Evolutionary conservation across 768 basidiomycete species (phyloP).

Genomic region (Brasilioporus rufonigricans): DNA sequence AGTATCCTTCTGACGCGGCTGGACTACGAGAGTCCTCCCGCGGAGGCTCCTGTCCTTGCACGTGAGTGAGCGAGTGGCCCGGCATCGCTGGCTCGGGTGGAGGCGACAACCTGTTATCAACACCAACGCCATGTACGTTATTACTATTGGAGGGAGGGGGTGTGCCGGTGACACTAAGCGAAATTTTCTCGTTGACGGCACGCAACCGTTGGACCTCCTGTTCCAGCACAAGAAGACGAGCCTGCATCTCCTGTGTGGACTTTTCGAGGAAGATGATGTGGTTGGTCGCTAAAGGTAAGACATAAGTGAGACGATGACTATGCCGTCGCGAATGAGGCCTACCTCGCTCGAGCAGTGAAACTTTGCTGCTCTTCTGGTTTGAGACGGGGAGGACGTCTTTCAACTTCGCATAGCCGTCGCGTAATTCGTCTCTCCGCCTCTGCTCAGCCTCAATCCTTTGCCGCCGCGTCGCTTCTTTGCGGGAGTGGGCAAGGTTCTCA

Average conservation of each 20-base stretch:
- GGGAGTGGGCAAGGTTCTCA: constrained; percentile 70
- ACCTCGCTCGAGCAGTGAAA: constrained; percentile 87
- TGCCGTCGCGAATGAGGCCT: constrained; percentile 22
- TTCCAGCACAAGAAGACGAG: constrained; percentile 63
- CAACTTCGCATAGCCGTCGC: constrained; percentile 86
- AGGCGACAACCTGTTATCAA: constrained; percentile 54
- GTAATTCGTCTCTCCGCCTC: constrained; percentile 81
- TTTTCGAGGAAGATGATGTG: constrained; percentile 75
- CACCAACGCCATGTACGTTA: constrained; percentile 33
- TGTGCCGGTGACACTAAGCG: constrained; percentile 56
- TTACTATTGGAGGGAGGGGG: constrained; percentile 53
- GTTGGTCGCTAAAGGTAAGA: constrained; percentile 57
- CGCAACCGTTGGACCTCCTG: constrained; percentile 69
- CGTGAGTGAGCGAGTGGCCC: constrained; percentile 50
- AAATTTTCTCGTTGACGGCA: constrained; percentile 80
- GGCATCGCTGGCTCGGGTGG: constrained; percentile 53
- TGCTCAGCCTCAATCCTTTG: constrained; percentile 92
- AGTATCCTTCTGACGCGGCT: constrained; percentile 32
- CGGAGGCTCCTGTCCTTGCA: constrained; percentile 58
- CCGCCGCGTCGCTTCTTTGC: constrained; percentile 81
- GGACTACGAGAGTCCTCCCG: constrained; percentile 58
- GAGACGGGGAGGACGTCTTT: constrained; percentile 85
- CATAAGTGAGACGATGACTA: constrained; percentile 10
- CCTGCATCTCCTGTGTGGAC: constrained; percentile 67
- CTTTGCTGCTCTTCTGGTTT: constrained; percentile 91